These are phyloP conservation scores for Tetrastigma voinierianum DNA, from an alignment of 164 flowering plant genomes.

Conservation along the genomic window DNA sequence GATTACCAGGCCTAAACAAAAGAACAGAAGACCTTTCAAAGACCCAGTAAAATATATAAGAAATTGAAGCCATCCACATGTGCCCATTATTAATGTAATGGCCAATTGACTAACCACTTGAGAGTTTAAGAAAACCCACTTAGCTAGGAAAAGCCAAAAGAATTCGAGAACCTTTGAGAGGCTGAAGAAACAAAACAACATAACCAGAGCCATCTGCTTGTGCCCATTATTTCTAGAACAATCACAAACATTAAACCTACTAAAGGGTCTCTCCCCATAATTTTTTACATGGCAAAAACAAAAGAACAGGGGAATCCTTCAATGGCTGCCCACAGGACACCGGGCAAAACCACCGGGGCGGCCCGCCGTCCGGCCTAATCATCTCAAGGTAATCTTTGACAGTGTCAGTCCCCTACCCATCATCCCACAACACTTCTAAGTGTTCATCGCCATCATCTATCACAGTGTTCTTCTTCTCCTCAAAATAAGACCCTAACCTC, in stretches of 20 bases:
- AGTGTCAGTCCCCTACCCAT: slow-evolving; percentile 58
- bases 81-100: neutral
- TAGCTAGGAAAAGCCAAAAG: no score
- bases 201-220: no score
- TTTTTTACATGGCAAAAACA: slow-evolving; percentile 76
- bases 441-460: slow-evolving; percentile 10
- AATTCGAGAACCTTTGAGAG: no score
- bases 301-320: slow-evolving; percentile 62
- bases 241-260: no score
- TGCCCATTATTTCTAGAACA: no score
- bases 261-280: no score
- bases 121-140: no score
- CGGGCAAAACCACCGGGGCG: slow-evolving; percentile 86
- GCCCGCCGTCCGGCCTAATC: slow-evolving; percentile 71
- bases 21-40: neutral
- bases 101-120: neutral
- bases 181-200: no score
- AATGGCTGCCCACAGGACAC: slow-evolving; percentile 59
- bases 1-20: no score
- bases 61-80: neutral
- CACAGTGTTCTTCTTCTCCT: slow-evolving; percentile 12
- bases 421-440: slow-evolving; percentile 65
- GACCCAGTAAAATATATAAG: neutral
- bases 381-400: slow-evolving; percentile 75
- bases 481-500: slow-evolving; percentile 10